Evolutionary conservation across 148 eudicot genomes (phyloP).

Genomic region (Vaccinium macrocarpon): DNA sequence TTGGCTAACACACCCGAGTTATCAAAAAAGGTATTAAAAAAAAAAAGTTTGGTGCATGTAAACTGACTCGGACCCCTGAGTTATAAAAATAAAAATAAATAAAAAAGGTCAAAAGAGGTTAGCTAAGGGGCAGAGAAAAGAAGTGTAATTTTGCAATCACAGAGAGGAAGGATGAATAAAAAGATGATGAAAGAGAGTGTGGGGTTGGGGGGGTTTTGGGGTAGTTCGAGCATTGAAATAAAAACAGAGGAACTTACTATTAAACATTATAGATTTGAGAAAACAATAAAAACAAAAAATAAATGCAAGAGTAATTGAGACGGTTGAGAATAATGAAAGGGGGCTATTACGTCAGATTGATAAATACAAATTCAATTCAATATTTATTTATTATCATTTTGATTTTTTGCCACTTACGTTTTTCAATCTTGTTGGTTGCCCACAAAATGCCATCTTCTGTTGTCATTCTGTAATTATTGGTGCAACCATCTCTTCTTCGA

Average conservation of each 20-base stretch:
- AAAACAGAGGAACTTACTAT: background rate
- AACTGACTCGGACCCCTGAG: too few relatives aligned
- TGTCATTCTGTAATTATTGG: constrained; percentile 5
- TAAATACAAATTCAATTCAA: constrained; percentile 58
- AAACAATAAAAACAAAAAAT: constrained; percentile 45
- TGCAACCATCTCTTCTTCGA: background rate
- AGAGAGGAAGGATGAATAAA: background rate
- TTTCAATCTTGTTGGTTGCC: background rate
- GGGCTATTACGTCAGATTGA: constrained; percentile 53
- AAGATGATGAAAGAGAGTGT: background rate
- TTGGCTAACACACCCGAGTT: too few relatives aligned
- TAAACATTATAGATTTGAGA: constrained; percentile 34
- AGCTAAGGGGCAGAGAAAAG: background rate
- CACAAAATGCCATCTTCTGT: constrained; percentile 10
- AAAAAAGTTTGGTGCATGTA: too few relatives aligned
- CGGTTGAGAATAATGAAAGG: constrained; percentile 58
- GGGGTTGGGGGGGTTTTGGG: background rate
- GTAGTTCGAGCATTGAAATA: constrained; percentile 41
- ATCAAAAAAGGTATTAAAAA: too few relatives aligned
- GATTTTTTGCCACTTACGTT: background rate
- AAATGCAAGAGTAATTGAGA: constrained; percentile 73
- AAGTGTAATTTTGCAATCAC: background rate
- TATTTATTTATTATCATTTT: background rate
- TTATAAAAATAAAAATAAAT: too few relatives aligned
- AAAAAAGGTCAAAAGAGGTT: background rate